Base-by-base conservation (phyloP, 2,329 filamentous ascomycete species). In the Thielaviopsis punctulata region DNA sequence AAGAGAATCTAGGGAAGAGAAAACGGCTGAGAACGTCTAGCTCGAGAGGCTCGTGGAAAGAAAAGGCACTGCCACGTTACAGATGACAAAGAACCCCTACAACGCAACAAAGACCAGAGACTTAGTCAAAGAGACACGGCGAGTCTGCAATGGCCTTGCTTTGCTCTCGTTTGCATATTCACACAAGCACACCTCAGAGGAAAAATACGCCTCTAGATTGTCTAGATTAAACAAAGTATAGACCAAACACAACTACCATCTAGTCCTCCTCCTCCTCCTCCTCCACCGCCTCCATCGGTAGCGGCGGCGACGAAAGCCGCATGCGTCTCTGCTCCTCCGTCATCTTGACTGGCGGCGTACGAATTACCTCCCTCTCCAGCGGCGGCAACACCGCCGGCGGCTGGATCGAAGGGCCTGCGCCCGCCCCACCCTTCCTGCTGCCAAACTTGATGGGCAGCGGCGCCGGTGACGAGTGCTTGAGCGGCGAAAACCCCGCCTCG, bases 331-430 rank as follows among this genome's bases (percentile, higher is more conserved):
- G 53, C 18, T 55, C 61, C 48, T 70, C 67, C 3, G 63, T 57
- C 41, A 69, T 67, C 66, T 84, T 80, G 57, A 77, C 68, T 1
- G 78, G 80, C 22, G 80, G 78, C 15, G 75, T 77, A 49, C 79
- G 61, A 53, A 79, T 77, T 57, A 75, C 73, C 53, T 73, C 68
- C 13, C 70, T 71, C 2, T 74, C 72, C 43, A 72, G 76, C 0
- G 80, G 80, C 9, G 76, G 73, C 47, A 84, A 61, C 1, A 74
- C 68, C 41, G 76, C 70, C 2, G 72, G 63, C 0, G 79, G 79
- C 4, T 79, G 79, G 2, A 82, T 64, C 22, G 80, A 69, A 0
- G 73, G 8, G 12, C 22, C 22, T 8, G 44, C 66, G 13, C 67
- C 62, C 18, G 64, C 58, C 4, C 61, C 63, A 50, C 61, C 61